A percentile compares a stretch with the other conserved stretches of the same genome.
phyloP scores from a whole-genome alignment of 495 filamentous ascomycete genomes.

The Xylaria telfairii region DNA sequence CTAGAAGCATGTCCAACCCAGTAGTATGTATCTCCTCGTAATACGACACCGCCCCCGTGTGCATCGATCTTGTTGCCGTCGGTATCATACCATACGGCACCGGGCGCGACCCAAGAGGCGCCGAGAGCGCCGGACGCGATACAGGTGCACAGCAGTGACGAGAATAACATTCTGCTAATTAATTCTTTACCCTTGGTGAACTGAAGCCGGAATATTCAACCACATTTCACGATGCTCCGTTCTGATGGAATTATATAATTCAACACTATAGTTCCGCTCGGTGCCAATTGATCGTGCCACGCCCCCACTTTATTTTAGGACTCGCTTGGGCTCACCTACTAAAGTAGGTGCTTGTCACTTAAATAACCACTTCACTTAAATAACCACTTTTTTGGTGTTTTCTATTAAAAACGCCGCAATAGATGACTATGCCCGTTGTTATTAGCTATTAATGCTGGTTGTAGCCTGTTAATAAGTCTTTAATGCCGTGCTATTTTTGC shows the following conservation, averaged over 20 bases:
- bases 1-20: conserved; percentile 52
- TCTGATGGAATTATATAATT: not conserved
- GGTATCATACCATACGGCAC: conserved; percentile 49
- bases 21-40: conserved; percentile 43
- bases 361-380: too few species aligned
- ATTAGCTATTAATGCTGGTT: too few species aligned
- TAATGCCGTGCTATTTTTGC: too few species aligned
- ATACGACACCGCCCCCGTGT: conserved; percentile 49
- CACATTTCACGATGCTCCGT: not conserved
- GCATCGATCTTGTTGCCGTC: conserved; percentile 49
- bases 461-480: too few species aligned
- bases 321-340: too few species aligned
- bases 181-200: not conserved
- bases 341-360: too few species aligned
- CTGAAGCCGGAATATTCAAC: not conserved
- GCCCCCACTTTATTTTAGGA: too few species aligned
- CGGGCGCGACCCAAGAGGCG: conserved; percentile 43
- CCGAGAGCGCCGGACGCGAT: conserved; percentile 32
- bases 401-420: too few species aligned
- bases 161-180: conserved; percentile 29
- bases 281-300: conserved; percentile 10
- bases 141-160: conserved; percentile 39
- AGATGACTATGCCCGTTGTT: too few species aligned
- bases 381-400: too few species aligned
- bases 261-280: conserved; percentile 11